Evolutionary conservation across 1,284 basidiomycete species (phyloP).

Genomic region (Chondrostereum purpureum): DNA sequence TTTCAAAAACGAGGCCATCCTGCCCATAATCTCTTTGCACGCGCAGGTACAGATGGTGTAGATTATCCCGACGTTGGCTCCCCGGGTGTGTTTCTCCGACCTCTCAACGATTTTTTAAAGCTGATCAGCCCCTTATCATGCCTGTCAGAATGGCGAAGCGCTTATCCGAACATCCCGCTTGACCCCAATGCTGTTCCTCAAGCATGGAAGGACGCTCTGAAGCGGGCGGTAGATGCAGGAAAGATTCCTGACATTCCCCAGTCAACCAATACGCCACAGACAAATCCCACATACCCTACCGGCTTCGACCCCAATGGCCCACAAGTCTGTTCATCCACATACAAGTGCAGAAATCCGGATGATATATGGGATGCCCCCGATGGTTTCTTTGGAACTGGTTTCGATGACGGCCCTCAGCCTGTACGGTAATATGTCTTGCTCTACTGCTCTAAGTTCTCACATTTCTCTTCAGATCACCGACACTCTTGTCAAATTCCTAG

Average conservation of each 20-base stretch:
- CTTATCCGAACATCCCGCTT: constrained; percentile 36
- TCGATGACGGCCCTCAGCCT: constrained; percentile 75
- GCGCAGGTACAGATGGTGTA: constrained; percentile 37
- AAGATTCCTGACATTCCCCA: constrained; percentile 66
- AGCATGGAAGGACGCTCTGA: constrained; percentile 63
- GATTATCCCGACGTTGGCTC: constrained; percentile 52
- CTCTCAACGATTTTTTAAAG: constrained; percentile 4
- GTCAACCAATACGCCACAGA: constrained; percentile 31
- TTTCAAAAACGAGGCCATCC: constrained; percentile 51
- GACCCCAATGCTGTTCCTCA: constrained; percentile 46
- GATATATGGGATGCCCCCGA: constrained; percentile 71
- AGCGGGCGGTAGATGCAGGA: constrained; percentile 56
- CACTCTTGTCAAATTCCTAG: constrained; percentile 19
- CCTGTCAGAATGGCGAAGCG: constrained; percentile 48
- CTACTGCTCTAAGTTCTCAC: constrained; percentile 3
- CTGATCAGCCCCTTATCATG: neutral
- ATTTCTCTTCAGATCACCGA: constrained; percentile 21
- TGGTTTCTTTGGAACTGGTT: constrained; percentile 51
- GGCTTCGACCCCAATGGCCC: constrained; percentile 45
- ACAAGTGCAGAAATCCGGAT: constrained; percentile 51
- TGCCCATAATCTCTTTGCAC: constrained; percentile 53
- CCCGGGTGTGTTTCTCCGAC: constrained; percentile 33
- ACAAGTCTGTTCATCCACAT: constrained; percentile 60
- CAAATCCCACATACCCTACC: constrained; percentile 50
- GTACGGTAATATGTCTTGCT: constrained; percentile 28